These are phyloP conservation scores for Lepidium didymum DNA, from an alignment of 345 rosid species.

Conservation along the genomic window DNA sequence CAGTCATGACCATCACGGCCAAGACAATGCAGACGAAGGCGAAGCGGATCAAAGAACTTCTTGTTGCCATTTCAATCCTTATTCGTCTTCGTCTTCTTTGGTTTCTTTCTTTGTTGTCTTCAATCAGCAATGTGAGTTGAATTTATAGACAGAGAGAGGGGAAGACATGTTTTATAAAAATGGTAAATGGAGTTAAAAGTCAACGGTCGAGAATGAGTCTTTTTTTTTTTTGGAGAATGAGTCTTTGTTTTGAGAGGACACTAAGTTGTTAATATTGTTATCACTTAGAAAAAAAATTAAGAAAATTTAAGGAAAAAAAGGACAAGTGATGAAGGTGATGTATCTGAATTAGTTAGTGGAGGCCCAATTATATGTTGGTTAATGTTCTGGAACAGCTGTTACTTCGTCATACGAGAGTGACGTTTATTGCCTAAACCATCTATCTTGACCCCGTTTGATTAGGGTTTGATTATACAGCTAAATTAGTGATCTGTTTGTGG, in stretches of 20 bases:
- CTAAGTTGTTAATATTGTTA: not conserved
- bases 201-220: conserved; percentile 15
- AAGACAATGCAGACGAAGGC: conserved; percentile 26
- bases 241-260: not conserved
- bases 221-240: conserved; percentile 8
- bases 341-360: conserved; percentile 21
- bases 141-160: conserved; percentile 10
- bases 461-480: not conserved
- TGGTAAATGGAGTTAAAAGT: conserved; percentile 1
- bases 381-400: conserved; percentile 11
- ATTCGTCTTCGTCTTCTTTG: not conserved
- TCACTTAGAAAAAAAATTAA: not conserved
- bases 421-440: not conserved
- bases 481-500: too few relatives aligned
- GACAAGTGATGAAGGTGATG: conserved; percentile 4
- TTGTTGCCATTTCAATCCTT: conserved; percentile 16
- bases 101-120: not conserved
- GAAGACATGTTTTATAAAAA: not conserved
- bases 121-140: not conserved
- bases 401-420: not conserved
- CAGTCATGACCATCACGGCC: conserved; percentile 25
- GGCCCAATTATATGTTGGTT: conserved; percentile 10
- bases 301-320: not conserved
- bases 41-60: conserved; percentile 20
- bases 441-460: not conserved